Conservation (phyloP, 768 basidiomycete species). For the Gloeopeniophorella convolvens region DNA sequence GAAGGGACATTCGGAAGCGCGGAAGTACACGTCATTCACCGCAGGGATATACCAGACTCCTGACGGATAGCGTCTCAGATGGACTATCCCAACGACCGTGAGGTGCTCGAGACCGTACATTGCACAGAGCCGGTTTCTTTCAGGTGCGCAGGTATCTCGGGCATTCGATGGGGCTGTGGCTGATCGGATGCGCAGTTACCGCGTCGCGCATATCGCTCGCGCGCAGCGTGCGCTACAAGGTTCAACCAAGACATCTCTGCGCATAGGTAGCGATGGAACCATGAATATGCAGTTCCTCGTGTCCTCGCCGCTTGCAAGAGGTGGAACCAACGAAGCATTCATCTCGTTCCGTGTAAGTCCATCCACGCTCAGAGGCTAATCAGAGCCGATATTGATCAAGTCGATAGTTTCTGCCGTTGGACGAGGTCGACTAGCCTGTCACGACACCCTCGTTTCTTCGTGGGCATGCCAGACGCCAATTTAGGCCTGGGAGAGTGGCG, state of each 20-base stretch:
- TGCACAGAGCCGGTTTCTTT: conserved; percentile 62
- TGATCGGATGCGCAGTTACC: conserved; percentile 52
- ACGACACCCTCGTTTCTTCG: not conserved
- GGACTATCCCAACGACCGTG: conserved; percentile 92
- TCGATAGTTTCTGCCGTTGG: conserved; percentile 13
- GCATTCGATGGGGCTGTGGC: not conserved
- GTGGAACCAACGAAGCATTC: conserved; percentile 53
- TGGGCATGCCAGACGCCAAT: too few relatives aligned
- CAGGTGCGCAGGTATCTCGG: conserved; percentile 43
- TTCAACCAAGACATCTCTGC: conserved; percentile 82
- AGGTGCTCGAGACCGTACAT: conserved; percentile 87
- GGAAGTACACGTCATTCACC: conserved; percentile 45
- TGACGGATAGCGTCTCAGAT: conserved; percentile 51
- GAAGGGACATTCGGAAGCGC: conserved; percentile 79
- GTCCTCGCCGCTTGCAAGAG: conserved; percentile 39
- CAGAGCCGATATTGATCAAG: not conserved
- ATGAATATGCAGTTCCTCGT: conserved; percentile 90
- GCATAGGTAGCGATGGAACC: conserved; percentile 77
- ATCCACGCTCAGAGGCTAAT: not conserved
- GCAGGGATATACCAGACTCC: not conserved
- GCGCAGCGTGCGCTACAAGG: conserved; percentile 70
- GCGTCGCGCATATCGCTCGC: conserved; percentile 67
- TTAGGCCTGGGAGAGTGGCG: too few relatives aligned
- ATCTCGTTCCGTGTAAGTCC: conserved; percentile 80
- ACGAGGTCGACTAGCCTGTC: conserved; percentile 7